phyloP scores from a whole-genome alignment of 1,284 basidiomycete species.

The Ganoderma lingzhi region DNA sequence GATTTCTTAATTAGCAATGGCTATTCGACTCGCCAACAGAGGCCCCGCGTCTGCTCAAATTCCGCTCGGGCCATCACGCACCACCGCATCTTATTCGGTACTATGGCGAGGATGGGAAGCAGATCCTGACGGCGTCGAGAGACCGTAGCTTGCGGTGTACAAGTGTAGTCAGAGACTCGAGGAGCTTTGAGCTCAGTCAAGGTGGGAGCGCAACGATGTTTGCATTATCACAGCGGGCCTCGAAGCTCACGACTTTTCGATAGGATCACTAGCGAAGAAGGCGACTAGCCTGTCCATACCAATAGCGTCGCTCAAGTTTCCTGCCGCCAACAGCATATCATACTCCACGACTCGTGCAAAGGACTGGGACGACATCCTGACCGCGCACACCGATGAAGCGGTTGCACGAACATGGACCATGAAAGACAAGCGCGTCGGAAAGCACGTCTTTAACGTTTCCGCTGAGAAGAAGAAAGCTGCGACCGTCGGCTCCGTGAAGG shows the following conservation, averaged over 20 bases:
- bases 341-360: conserved; percentile 86
- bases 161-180: conserved; percentile 92
- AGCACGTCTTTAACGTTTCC: conserved; percentile 66
- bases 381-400: conserved; percentile 85
- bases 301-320: conserved; percentile 83
- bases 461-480: conserved; percentile 55
- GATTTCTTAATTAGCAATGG: conserved; percentile 77
- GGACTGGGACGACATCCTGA: conserved; percentile 98
- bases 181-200: conserved; percentile 95
- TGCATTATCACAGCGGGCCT: background rate
- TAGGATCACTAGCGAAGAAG: conserved; percentile 88
- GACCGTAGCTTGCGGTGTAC: conserved; percentile 92
- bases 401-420: conserved; percentile 90
- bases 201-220: conserved; percentile 51
- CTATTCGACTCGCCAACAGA: conserved; percentile 92
- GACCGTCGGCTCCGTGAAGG: conserved; percentile 69
- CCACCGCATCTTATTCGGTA: conserved; percentile 94
- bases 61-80: conserved; percentile 90
- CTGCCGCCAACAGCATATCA: conserved; percentile 80
- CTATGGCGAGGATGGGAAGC: conserved; percentile 97
- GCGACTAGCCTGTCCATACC: conserved; percentile 84
- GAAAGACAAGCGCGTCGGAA: conserved; percentile 83
- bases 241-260: conserved; percentile 6
- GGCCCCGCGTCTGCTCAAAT: conserved; percentile 89
- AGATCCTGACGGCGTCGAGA: conserved; percentile 86